These are phyloP conservation scores for Cladosporium cucumerinum DNA, from an alignment of 2,329 filamentous ascomycete genomes.

Conservation along the genomic window DNA sequence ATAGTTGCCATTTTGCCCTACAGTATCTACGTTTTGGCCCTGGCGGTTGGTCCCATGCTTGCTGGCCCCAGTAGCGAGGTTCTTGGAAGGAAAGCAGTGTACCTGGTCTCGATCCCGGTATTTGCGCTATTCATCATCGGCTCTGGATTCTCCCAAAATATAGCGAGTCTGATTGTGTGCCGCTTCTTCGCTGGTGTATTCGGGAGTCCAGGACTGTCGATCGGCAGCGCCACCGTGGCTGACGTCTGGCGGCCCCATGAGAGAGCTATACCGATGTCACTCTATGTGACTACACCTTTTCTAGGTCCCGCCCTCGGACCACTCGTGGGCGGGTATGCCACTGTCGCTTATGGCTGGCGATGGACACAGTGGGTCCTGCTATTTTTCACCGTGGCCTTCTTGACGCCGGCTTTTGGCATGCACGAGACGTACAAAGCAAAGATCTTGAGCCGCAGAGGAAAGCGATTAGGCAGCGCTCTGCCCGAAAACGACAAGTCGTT, in stretches of 20 bases:
- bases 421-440: conserved; percentile 53
- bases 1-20: conserved; percentile 57
- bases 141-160: conserved; percentile 49
- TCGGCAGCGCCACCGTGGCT: conserved; percentile 22
- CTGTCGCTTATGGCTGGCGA: conserved; percentile 21
- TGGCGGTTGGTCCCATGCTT: conserved; percentile 58
- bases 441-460: conserved; percentile 38
- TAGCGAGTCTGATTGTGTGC: conserved; percentile 52
- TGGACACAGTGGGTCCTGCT: conserved; percentile 29
- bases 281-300: conserved; percentile 33
- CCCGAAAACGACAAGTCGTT: conserved; percentile 22
- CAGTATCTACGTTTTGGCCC: conserved; percentile 58
- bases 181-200: conserved; percentile 71
- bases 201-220: conserved; percentile 55
- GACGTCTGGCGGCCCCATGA: conserved; percentile 23
- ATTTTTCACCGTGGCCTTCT: conserved; percentile 29
- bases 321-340: conserved; percentile 35
- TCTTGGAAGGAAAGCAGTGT: conserved; percentile 54
- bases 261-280: conserved; percentile 20
- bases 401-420: conserved; percentile 33
- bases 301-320: conserved; percentile 39
- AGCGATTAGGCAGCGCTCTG: conserved; percentile 25
- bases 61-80: conserved; percentile 59
- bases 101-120: conserved; percentile 45
- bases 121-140: conserved; percentile 57